Conservation (phyloP, 2,329 filamentous ascomycete species). For the Ophiostoma angusticollis region DNA sequence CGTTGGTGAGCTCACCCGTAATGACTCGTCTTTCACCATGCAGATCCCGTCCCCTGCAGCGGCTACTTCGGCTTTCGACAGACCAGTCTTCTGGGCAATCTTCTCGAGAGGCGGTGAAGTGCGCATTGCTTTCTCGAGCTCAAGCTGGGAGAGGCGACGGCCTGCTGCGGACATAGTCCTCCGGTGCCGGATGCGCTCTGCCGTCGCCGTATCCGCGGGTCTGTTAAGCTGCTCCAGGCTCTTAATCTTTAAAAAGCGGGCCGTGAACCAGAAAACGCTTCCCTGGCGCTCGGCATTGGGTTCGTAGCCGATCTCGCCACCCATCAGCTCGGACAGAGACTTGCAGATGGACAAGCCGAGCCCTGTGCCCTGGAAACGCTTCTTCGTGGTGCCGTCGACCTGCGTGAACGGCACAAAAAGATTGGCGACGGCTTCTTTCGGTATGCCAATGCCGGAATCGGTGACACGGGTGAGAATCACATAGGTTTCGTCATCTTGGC, state of each 20-base stretch:
- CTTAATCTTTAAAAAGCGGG: constrained; percentile 27
- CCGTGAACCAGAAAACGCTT: constrained; percentile 88
- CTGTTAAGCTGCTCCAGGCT: constrained; percentile 17
- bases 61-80: constrained; percentile 7
- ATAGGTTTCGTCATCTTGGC: constrained; percentile 29
- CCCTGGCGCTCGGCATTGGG: constrained; percentile 74
- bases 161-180: constrained; percentile 1
- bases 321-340: constrained; percentile 87
- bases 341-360: constrained; percentile 91
- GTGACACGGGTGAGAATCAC: constrained; percentile 47
- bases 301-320: constrained; percentile 88
- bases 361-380: constrained; percentile 89
- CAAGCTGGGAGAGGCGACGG: constrained; percentile 2
- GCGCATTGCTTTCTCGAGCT: constrained; percentile 1
- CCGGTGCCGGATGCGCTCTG: neutral
- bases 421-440: constrained; percentile 39
- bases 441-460: constrained; percentile 73
- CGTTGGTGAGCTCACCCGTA: neutral
- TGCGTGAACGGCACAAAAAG: constrained; percentile 95
- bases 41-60: constrained; percentile 3
- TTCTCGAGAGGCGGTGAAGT: constrained; percentile 1
- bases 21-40: constrained; percentile 3
- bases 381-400: constrained; percentile 88
- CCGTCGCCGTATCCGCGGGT: neutral
- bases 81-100: constrained; percentile 1